These are phyloP conservation scores for Rubia balearica DNA, from an alignment of 305 asterid genomes.

Conservation along the genomic window DNA sequence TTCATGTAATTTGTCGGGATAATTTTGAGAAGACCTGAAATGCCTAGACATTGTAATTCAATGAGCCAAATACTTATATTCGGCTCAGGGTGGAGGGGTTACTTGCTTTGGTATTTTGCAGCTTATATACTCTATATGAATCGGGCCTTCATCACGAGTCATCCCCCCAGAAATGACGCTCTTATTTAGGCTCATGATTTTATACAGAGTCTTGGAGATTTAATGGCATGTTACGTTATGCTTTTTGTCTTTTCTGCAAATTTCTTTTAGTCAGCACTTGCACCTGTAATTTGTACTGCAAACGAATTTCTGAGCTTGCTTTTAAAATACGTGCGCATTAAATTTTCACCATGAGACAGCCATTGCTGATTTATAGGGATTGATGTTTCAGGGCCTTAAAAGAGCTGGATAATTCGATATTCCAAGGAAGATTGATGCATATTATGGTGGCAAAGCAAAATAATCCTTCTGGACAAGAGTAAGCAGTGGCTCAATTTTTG, in stretches of 20 bases:
- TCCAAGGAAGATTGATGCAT: conserved; percentile 92
- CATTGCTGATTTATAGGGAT: conserved; percentile 5
- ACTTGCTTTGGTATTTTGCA: background rate
- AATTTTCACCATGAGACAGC: background rate
- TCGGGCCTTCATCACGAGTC: background rate
- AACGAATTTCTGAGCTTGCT: background rate
- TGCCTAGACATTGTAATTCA: background rate
- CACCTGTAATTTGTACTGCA: background rate
- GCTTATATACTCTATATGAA: background rate
- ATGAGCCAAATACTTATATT: background rate
- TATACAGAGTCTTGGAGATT: background rate
- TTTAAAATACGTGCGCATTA: background rate
- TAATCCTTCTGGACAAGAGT: conserved; percentile 39
- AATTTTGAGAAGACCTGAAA: background rate
- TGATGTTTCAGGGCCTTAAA: conserved; percentile 55
- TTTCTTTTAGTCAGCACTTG: background rate
- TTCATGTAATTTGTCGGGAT: background rate
- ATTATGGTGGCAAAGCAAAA: conserved; percentile 81
- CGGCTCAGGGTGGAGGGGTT: background rate
- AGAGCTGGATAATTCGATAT: conserved; percentile 70
- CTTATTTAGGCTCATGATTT: background rate
- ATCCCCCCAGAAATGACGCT: no score
- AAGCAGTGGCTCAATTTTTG: conserved; percentile 19
- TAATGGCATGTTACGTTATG: background rate
- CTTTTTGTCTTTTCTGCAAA: background rate